Evolutionary conservation across 805 yeast species (phyloP).

Genomic region (Cyberlindnera bimundalis): DNA sequence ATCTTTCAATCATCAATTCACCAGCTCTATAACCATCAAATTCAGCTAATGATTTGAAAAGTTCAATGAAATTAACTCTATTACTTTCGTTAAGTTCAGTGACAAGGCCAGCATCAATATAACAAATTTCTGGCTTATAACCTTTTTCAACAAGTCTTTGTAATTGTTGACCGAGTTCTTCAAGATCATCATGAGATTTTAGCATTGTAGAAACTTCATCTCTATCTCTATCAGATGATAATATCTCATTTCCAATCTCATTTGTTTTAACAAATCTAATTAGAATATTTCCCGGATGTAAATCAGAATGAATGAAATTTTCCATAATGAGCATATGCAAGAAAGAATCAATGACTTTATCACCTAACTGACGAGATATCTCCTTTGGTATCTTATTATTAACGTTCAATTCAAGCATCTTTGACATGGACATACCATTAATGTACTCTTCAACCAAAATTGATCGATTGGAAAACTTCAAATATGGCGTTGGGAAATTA

Average conservation of each 20-base stretch:
- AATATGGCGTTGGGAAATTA: conserved; percentile 76
- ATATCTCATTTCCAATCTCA: conserved; percentile 28
- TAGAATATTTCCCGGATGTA: conserved; percentile 95
- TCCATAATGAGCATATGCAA: conserved; percentile 89
- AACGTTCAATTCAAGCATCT: conserved; percentile 44
- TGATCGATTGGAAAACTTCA: conserved; percentile 58
- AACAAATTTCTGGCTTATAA: conserved; percentile 81
- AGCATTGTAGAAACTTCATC: conserved; percentile 23
- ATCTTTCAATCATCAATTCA: conserved; percentile 90
- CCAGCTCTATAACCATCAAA: conserved; percentile 96
- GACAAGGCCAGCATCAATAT: conserved; percentile 89
- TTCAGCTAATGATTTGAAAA: conserved; percentile 82
- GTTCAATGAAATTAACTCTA: conserved; percentile 80
- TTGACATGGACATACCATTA: conserved; percentile 78
- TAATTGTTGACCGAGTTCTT: conserved; percentile 47
- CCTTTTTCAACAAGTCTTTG: conserved; percentile 47
- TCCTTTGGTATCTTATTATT: conserved; percentile 38
- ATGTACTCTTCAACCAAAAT: conserved; percentile 85
- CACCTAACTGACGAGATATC: conserved; percentile 68
- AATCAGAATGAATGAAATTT: conserved; percentile 93
- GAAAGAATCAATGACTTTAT: conserved; percentile 86
- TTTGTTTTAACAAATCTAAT: conserved; percentile 58
- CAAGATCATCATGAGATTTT: conserved; percentile 25
- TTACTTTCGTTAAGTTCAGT: conserved; percentile 81
- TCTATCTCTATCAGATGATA: conserved; percentile 22